Conservation (phyloP, 2,329 filamentous ascomycete genomes). For the Lachnellula arida region DNA sequence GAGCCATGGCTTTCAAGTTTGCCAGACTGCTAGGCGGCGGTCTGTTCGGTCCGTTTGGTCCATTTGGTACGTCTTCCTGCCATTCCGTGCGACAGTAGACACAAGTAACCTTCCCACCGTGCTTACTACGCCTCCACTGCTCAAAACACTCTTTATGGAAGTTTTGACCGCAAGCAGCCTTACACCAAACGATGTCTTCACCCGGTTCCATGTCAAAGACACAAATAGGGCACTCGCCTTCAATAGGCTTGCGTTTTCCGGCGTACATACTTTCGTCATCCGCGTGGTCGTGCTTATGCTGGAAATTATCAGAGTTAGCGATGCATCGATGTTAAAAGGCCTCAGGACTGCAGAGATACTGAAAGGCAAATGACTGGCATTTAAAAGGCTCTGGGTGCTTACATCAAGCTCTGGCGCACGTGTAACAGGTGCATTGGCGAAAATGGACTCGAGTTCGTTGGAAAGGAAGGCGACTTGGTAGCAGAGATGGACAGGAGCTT, state of each 20-base stretch:
- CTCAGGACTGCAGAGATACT: too few relatives aligned
- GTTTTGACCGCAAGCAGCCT: constrained; percentile 51
- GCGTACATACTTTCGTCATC: constrained; percentile 11
- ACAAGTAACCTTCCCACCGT: constrained; percentile 44
- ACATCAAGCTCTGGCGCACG: constrained; percentile 4
- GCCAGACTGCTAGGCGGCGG: constrained; percentile 9
- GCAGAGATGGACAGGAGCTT: constrained; percentile 15
- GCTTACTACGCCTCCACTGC: constrained; percentile 48
- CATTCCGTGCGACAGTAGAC: constrained; percentile 57
- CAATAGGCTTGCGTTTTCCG: constrained; percentile 18
- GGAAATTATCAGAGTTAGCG: too few relatives aligned
- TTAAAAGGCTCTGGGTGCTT: too few relatives aligned
- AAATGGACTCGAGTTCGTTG: constrained; percentile 15
- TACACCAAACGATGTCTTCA: constrained; percentile 50
- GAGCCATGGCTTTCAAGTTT: constrained; percentile 12
- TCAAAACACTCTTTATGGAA: constrained; percentile 49
- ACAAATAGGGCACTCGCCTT: constrained; percentile 20
- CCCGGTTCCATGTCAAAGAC: constrained; percentile 25
- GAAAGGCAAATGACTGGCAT: too few relatives aligned
- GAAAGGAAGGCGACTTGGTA: constrained; percentile 18
- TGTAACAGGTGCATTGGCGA: constrained; percentile 17
- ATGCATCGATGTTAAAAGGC: too few relatives aligned
- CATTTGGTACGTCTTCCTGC: constrained; percentile 37
- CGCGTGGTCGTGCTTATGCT: background rate
- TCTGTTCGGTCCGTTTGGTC: background rate